Evolutionary conservation across 2,329 filamentous ascomycete species (phyloP).

Genomic region (Elsinoe fawcettii): DNA sequence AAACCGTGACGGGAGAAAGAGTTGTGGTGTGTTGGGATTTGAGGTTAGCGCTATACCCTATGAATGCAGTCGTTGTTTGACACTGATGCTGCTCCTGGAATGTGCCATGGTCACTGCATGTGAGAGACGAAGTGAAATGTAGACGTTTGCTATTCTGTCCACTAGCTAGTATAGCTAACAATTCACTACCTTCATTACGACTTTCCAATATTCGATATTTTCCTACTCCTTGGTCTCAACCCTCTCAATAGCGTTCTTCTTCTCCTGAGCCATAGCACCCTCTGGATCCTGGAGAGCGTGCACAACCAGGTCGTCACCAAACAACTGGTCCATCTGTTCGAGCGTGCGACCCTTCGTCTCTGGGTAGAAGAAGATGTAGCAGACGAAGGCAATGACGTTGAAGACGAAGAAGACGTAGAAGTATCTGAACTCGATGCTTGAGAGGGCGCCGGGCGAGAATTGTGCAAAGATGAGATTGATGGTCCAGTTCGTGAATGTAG

Average conservation of each 20-base stretch:
- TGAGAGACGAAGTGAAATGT: background rate
- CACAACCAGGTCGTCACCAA: slow-evolving; percentile 29
- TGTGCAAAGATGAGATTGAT: slow-evolving; percentile 44
- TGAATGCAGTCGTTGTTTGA: background rate
- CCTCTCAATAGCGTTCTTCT: slow-evolving; percentile 10
- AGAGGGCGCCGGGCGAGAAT: slow-evolving; percentile 38
- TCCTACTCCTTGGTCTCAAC: background rate
- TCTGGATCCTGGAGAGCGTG: slow-evolving; percentile 31
- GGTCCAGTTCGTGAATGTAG: slow-evolving; percentile 41
- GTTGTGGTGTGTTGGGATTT: background rate
- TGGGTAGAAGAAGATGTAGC: slow-evolving; percentile 21
- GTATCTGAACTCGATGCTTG: slow-evolving; percentile 39
- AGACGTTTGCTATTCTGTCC: background rate
- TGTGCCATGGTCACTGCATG: background rate
- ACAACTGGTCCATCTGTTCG: slow-evolving; percentile 21
- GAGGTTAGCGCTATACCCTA: background rate
- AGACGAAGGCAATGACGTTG: slow-evolving; percentile 37
- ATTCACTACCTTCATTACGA: background rate
- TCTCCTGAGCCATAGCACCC: slow-evolving; percentile 21
- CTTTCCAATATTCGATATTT: background rate
- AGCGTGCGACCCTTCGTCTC: slow-evolving; percentile 21
- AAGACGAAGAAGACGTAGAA: slow-evolving; percentile 45
- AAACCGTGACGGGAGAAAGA: background rate
- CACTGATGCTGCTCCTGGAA: background rate
- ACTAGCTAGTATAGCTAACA: too few species aligned